A percentile compares a stretch with the other conserved stretches of the same genome.
Conservation (phyloP, 257 asterid genomes). For the Scutellaria minor region DNA sequence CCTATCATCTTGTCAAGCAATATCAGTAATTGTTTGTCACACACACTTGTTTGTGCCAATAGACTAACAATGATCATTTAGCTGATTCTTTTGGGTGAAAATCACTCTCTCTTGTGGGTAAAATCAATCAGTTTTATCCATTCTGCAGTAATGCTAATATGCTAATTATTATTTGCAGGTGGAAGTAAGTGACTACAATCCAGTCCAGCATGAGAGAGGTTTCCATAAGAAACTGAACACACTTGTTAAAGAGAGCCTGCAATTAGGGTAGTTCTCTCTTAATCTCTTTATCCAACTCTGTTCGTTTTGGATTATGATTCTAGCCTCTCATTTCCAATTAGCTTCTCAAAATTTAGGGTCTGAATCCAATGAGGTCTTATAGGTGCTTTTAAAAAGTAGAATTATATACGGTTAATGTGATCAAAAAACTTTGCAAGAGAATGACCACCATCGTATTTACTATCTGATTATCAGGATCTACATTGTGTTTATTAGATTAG, state of each 20-base stretch:
- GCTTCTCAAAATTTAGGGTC: constrained; percentile 15
- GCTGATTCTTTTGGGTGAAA: constrained; percentile 15
- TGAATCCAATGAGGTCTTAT: constrained; percentile 12
- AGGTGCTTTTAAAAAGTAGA: neutral
- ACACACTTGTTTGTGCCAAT: neutral
- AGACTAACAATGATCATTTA: constrained; percentile 19
- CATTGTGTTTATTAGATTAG: constrained; percentile 4
- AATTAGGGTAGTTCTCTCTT: constrained; percentile 65
- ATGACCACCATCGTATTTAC: neutral
- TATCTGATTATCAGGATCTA: neutral
- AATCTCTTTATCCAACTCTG: neutral
- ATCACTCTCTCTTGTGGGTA: neutral
- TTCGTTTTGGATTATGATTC: neutral
- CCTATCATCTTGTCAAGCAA: constrained; percentile 24
- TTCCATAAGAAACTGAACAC: constrained; percentile 80
- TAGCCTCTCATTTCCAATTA: constrained; percentile 12
- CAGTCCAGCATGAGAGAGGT: constrained; percentile 84
- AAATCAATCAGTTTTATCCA: constrained; percentile 7
- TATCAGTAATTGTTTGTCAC: constrained; percentile 14
- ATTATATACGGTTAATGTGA: neutral
- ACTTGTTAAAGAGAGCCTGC: constrained; percentile 91
- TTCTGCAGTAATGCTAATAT: constrained; percentile 26
- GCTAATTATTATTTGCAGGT: constrained; percentile 57
- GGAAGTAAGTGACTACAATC: constrained; percentile 72
- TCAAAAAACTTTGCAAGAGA: neutral